phyloP scores from a whole-genome alignment of 495 filamentous ascomycete species.

The Extremus antarcticus region DNA sequence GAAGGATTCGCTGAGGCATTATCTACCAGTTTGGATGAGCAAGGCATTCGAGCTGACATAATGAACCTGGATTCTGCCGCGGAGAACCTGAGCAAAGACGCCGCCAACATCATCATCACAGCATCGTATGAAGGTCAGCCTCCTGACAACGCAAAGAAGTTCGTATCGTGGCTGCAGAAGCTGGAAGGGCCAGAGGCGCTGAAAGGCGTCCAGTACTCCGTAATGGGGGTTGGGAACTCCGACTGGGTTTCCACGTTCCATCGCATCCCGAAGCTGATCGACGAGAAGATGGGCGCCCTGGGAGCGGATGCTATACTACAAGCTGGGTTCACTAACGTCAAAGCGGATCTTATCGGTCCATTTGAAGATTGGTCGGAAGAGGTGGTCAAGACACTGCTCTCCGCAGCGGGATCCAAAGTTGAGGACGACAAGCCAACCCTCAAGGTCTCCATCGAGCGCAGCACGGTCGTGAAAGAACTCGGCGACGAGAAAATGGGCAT shows the following conservation, averaged over 20 bases:
- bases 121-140: constrained; percentile 68
- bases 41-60: constrained; percentile 48
- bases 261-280: constrained; percentile 53
- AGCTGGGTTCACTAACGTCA: constrained; percentile 35
- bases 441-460: background rate
- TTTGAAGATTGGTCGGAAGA: constrained; percentile 4
- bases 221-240: constrained; percentile 52
- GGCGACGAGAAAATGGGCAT: background rate
- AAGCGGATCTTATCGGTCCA: background rate
- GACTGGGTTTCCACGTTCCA: constrained; percentile 70
- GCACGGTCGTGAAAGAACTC: background rate
- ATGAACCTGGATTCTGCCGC: constrained; percentile 51
- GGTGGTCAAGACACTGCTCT: background rate
- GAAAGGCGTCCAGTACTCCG: constrained; percentile 46
- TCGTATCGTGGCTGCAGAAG: constrained; percentile 52
- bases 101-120: constrained; percentile 56
- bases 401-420: background rate
- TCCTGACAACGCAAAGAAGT: constrained; percentile 61
- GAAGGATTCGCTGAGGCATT: constrained; percentile 55
- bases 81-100: constrained; percentile 47
- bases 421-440: background rate
- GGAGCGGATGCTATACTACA: constrained; percentile 34
- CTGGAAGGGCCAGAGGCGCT: constrained; percentile 40
- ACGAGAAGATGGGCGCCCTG: constrained; percentile 34
- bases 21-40: constrained; percentile 44